Evolutionary conservation across 257 asterid species (phyloP).

Genomic region (Nicotiana attenuata): DNA sequence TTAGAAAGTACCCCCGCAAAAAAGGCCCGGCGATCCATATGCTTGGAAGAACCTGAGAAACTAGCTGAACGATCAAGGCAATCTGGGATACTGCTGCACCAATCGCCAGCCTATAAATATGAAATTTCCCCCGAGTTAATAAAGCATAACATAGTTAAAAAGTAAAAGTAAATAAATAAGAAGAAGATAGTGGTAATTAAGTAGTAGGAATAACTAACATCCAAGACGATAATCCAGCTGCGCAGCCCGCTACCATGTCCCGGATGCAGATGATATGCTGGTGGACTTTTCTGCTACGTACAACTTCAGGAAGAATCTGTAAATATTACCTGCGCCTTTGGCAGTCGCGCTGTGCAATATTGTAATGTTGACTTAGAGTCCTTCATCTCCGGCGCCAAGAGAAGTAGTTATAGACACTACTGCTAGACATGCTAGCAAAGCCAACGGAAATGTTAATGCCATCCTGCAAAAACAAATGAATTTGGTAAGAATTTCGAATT

Average conservation of each 20-base stretch:
- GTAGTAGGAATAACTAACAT: background rate
- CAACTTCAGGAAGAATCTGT: background rate
- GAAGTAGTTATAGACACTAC: background rate
- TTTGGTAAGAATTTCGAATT: too few relatives aligned
- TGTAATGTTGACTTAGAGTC: background rate
- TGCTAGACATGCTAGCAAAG: background rate
- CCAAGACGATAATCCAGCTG: background rate
- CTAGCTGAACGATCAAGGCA: slow-evolving; percentile 35
- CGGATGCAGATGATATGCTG: background rate
- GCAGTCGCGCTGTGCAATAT: background rate
- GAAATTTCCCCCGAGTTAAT: background rate
- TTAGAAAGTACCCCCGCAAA: slow-evolving; percentile 62
- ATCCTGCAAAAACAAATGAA: too few relatives aligned
- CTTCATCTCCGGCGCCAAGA: background rate
- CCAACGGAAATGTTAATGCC: background rate
- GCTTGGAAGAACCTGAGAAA: background rate
- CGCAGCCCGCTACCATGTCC: background rate
- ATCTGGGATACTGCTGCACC: slow-evolving; percentile 59
- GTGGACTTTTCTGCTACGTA: background rate
- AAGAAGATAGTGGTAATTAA: background rate
- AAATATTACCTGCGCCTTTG: background rate
- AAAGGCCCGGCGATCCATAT: too few relatives aligned
- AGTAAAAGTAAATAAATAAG: background rate
- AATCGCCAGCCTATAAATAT: slow-evolving; percentile 65
- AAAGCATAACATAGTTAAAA: too few relatives aligned